Percentiles rank a stretch among this genome's conserved stretches.
Conservation (phyloP, 768 basidiomycete genomes). For the Agaricus blazei region DNA sequence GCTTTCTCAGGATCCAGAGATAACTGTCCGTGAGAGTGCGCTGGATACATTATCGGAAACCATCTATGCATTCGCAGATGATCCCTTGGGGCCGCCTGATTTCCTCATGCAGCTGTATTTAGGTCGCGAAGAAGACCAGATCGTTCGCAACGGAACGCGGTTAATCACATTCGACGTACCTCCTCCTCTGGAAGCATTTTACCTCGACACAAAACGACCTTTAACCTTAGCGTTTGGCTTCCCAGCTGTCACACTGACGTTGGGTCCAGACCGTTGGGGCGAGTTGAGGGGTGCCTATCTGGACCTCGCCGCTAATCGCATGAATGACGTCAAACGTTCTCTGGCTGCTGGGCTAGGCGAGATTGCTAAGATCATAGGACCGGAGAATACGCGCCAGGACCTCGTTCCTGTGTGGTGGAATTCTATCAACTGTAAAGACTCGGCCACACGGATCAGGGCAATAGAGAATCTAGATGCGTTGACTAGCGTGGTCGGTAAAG, state of each 20-base stretch:
- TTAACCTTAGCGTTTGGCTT: constrained; percentile 86
- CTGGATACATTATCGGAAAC: constrained; percentile 89
- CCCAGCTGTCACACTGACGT: constrained; percentile 82
- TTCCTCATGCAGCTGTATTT: constrained; percentile 76
- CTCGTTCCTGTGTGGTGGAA: constrained; percentile 71
- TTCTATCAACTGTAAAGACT: constrained; percentile 48
- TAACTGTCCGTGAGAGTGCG: constrained; percentile 70
- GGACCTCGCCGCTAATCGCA: constrained; percentile 54
- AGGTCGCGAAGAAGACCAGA: constrained; percentile 45
- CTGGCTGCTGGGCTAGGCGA: constrained; percentile 88
- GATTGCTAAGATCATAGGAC: constrained; percentile 79
- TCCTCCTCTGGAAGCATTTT: constrained; percentile 37
- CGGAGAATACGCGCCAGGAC: constrained; percentile 59
- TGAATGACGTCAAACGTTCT: constrained; percentile 65
- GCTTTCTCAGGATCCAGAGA: constrained; percentile 58
- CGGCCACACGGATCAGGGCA: constrained; percentile 69
- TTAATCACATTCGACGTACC: constrained; percentile 14
- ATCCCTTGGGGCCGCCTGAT: constrained; percentile 61
- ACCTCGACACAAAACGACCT: constrained; percentile 64
- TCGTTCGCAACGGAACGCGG: constrained; percentile 34
- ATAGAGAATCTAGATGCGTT: constrained; percentile 63
- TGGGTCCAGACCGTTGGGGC: constrained; percentile 72
- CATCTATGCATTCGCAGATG: constrained; percentile 71
- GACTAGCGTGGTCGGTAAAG: constrained; percentile 43
- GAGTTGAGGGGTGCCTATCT: constrained; percentile 67